Percentiles rank a stretch among this genome's conserved stretches.
Conservation (phyloP, 805 yeast genomes). For the Myxozyma geophila region DNA sequence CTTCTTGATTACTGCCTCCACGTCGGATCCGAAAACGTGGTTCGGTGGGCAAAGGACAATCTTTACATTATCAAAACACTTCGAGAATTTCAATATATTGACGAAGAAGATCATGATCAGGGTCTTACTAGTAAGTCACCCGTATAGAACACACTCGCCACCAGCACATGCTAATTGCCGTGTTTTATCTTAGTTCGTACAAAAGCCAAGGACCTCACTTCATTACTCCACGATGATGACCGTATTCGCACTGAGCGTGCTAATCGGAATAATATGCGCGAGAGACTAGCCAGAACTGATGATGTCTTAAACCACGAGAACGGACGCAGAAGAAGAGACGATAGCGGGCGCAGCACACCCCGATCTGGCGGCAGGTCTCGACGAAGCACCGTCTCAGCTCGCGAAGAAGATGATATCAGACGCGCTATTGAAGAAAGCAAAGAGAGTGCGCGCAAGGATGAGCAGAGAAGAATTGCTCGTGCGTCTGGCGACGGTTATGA, state of each 20-base stretch:
- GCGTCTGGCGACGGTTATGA: slow-evolving; percentile 39
- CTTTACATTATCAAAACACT: slow-evolving; percentile 85
- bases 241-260: slow-evolving; percentile 73
- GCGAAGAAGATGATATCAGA: slow-evolving; percentile 65
- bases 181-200: slow-evolving; percentile 57
- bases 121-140: slow-evolving; percentile 63
- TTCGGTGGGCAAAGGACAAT: slow-evolving; percentile 89
- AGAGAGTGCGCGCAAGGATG: slow-evolving; percentile 80
- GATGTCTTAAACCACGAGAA: slow-evolving; percentile 13
- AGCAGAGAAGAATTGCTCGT: slow-evolving; percentile 52
- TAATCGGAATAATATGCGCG: slow-evolving; percentile 42
- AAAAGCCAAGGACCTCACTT: slow-evolving; percentile 85
- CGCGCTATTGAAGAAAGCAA: slow-evolving; percentile 80
- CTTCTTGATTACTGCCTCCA: slow-evolving; percentile 87
- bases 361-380: slow-evolving; percentile 18
- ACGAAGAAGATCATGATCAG: slow-evolving; percentile 78
- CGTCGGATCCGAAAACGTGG: slow-evolving; percentile 85
- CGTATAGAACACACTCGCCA: neutral
- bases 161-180: neutral
- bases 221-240: slow-evolving; percentile 80
- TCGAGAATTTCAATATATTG: slow-evolving; percentile 83
- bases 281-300: slow-evolving; percentile 26
- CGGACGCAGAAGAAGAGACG: slow-evolving; percentile 14
- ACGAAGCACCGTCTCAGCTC: slow-evolving; percentile 12
- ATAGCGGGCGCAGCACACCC: slow-evolving; percentile 4